Conservation (phyloP, 169 alveolate genomes). For the Eimeria necatrix region DNA sequence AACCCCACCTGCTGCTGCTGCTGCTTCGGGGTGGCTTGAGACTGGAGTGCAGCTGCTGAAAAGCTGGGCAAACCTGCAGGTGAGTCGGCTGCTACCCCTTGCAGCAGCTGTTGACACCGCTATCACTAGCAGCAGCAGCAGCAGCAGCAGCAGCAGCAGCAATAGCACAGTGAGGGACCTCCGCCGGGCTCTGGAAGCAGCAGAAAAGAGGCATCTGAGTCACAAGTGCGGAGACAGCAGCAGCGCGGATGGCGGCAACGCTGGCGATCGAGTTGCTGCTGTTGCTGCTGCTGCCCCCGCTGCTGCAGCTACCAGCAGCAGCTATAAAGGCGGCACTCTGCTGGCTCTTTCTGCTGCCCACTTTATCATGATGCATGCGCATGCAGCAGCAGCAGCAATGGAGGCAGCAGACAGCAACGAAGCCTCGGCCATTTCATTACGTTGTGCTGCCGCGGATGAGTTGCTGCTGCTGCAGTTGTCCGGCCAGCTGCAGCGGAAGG, state of each 20-base stretch:
- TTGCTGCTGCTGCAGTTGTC: conserved; percentile 56
- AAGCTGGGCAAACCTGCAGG: neutral
- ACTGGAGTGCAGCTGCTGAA: conserved; percentile 36
- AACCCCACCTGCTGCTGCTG: neutral
- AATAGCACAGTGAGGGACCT: neutral
- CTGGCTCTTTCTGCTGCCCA: conserved; percentile 32
- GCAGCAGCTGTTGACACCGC: conserved; percentile 43
- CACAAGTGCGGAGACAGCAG: neutral
- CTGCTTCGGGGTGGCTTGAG: conserved; percentile 45
- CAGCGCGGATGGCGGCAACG: neutral
- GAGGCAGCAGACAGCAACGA: neutral
- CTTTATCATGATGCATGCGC: conserved; percentile 31
- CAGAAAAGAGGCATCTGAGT: neutral
- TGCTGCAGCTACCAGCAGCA: conserved; percentile 11
- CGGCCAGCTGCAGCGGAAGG: conserved; percentile 22
- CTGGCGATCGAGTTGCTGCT: neutral
- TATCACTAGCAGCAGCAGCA: conserved; percentile 27
- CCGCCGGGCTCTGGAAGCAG: conserved; percentile 53
- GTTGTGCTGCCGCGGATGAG: conserved; percentile 33
- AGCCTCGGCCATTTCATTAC: neutral
- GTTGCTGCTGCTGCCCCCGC: conserved; percentile 3
- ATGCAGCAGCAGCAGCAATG: conserved; percentile 48
- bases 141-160: conserved; percentile 65
- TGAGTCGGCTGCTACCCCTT: conserved; percentile 47
- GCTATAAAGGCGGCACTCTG: neutral